These are phyloP conservation scores for Thinopyrum elongatum DNA, from an alignment of 176 grass and related monocot genomes.

Conservation along the genomic window DNA sequence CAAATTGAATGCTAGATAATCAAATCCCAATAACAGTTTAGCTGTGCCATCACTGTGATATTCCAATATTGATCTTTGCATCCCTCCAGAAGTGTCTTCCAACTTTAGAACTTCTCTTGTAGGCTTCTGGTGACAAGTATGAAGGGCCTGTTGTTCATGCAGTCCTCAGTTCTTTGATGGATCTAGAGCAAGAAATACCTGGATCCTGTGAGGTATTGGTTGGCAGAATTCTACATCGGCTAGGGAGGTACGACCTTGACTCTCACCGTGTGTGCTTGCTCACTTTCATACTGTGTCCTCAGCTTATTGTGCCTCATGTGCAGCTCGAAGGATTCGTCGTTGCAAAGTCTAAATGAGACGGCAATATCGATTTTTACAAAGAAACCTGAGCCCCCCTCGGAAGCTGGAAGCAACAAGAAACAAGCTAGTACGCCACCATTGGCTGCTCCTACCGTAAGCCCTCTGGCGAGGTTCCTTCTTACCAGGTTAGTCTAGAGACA, in stretches of 20 bases:
- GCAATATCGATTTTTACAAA: slow-evolving; percentile 58
- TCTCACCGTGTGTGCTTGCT: background rate
- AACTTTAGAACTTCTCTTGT: slow-evolving; percentile 8
- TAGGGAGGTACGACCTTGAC: slow-evolving; percentile 58
- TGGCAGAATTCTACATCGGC: slow-evolving; percentile 56
- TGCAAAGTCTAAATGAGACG: slow-evolving; percentile 68
- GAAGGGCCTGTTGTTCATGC: slow-evolving; percentile 41
- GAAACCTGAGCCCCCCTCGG: slow-evolving; percentile 36
- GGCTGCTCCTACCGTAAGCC: slow-evolving; percentile 74
- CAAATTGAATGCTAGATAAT: background rate
- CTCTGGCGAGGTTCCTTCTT: slow-evolving; percentile 89
- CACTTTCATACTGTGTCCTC: slow-evolving; percentile 13
- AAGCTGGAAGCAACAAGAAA: slow-evolving; percentile 55
- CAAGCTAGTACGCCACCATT: slow-evolving; percentile 35
- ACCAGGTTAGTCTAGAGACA: slow-evolving; percentile 57
- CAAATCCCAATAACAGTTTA: background rate
- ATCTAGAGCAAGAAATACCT: slow-evolving; percentile 77
- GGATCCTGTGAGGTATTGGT: slow-evolving; percentile 80
- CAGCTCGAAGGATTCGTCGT: slow-evolving; percentile 76
- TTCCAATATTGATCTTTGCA: background rate
- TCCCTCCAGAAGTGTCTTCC: background rate
- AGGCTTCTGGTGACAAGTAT: slow-evolving; percentile 76
- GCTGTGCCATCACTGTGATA: background rate
- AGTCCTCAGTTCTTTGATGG: slow-evolving; percentile 77
- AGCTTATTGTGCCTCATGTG: slow-evolving; percentile 18